Base-by-base conservation (phyloP, 176 grass and related monocot species). In the Chloris gayana region DNA sequence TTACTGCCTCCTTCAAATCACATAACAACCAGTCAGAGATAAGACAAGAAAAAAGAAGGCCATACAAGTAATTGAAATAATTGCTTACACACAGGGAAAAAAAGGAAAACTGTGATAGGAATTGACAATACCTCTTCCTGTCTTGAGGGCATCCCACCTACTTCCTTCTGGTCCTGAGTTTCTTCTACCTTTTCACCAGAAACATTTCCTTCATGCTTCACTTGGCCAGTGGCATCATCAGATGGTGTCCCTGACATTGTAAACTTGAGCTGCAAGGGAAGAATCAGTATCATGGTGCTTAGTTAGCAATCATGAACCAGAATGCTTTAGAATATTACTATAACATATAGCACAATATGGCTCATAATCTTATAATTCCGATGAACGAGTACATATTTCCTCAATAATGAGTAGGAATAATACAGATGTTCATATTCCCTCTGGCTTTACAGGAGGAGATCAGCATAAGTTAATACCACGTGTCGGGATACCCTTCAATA, bases 1-100 rank as follows among this genome's bases (percentile, higher is more conserved):
- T 83, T 44, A 34, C 70, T 59, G 88, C 85, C 79, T 97, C 91
- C 94, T 97, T 82, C 4, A 81, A 21, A 67, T n/a, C 14, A 34
- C 14, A 67, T 9, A 67, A 63, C 54, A 56, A 72, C 24, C 19
- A 72, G 42, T 70, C 25, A 61, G 56, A 59, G 58, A 29, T 29
- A 7, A 62, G 38, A 46, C 18, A 77, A 64, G 49, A 42, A 77
- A 81, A 27, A 27, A 54, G 49, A 19, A 54, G 41, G 65, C 45
- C 24, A 65, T 60, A 31, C 10, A 51, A 38, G 57, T 54, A 32
- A 41, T 58, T 70, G 25, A 33, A 70, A 67, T 29, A 57, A 62
- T 74, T 27, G 14, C 63, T 13, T 35, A 64, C 72, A 75, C 35
- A 61, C 49, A 1, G n/a, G 18, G 51, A 18, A 71, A 8, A 88